Percentiles rank a stretch among this genome's conserved stretches.
Evolutionary conservation across 148 eudicot genomes (phyloP).

Genomic region (Dysphania ambrosioides): DNA sequence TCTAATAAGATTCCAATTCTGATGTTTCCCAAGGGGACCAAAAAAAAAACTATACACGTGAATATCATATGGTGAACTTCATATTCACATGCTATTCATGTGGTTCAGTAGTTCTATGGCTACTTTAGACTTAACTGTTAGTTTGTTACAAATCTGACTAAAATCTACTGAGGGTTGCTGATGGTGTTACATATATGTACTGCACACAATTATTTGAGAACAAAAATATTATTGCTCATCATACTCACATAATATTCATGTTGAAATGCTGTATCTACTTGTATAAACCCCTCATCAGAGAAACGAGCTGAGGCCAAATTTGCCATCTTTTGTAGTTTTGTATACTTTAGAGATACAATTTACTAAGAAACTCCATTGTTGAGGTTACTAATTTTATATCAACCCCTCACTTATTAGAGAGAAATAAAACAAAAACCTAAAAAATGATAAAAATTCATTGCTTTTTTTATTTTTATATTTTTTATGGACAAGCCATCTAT

Average conservation of each 20-base stretch:
- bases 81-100: too few relatives aligned
- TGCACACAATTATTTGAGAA: background rate
- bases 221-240: background rate
- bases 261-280: too few relatives aligned
- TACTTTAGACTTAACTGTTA: too few relatives aligned
- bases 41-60: too few relatives aligned
- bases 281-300: too few relatives aligned
- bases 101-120: too few relatives aligned
- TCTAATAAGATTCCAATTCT: too few relatives aligned
- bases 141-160: too few relatives aligned
- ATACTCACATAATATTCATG: background rate
- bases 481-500: background rate
- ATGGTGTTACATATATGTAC: background rate
- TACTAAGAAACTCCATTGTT: background rate
- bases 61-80: too few relatives aligned
- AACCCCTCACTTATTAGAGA: background rate
- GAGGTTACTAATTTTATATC: background rate
- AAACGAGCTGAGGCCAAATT: background rate
- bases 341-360: conserved; percentile 8
- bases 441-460: background rate
- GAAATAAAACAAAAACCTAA: background rate
- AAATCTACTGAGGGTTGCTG: background rate
- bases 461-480: too few relatives aligned
- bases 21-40: too few relatives aligned
- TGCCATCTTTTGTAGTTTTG: background rate